Percentiles rank a stretch among this genome's conserved stretches.
Evolutionary conservation across 2,329 filamentous ascomycete genomes (phyloP).

Genomic region (Didymella lethalis): DNA sequence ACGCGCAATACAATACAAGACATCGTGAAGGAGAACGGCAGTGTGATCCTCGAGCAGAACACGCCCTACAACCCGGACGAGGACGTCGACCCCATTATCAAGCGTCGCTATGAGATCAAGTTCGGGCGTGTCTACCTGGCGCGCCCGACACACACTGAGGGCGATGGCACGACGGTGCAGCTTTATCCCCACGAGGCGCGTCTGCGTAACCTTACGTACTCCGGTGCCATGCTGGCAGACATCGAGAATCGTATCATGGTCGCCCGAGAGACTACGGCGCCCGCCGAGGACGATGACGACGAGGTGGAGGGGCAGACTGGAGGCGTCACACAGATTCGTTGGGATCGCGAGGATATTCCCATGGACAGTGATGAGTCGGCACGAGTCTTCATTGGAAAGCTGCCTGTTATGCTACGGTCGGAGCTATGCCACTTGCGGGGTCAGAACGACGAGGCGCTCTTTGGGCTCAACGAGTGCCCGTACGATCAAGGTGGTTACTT

Average conservation of each 20-base stretch:
- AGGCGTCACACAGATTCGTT: constrained; percentile 51
- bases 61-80: constrained; percentile 79
- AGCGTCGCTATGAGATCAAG: constrained; percentile 93
- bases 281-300: constrained; percentile 71
- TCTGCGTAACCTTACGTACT: constrained; percentile 93
- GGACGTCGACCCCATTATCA: constrained; percentile 73
- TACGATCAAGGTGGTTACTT: constrained; percentile 99
- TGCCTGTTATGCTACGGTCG: constrained; percentile 98
- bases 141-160: constrained; percentile 89
- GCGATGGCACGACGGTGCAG: constrained; percentile 84
- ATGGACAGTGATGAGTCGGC: constrained; percentile 63
- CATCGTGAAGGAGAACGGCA: constrained; percentile 89
- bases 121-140: constrained; percentile 91
- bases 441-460: constrained; percentile 84
- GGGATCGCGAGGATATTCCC: constrained; percentile 60
- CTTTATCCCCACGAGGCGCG: constrained; percentile 95
- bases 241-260: constrained; percentile 86
- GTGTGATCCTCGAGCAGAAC: constrained; percentile 92
- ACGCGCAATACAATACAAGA: constrained; percentile 93
- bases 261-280: constrained; percentile 77
- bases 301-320: constrained; percentile 50
- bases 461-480: constrained; percentile 92
- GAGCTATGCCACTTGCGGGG: constrained; percentile 90
- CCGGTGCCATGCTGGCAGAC: constrained; percentile 86
- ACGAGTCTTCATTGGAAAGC: constrained; percentile 89